A percentile compares a stretch with the other conserved stretches of the same genome.
These are phyloP conservation scores for Eudorina sp. DNA, from an alignment of 139 green algal species.

Conservation along the genomic window DNA sequence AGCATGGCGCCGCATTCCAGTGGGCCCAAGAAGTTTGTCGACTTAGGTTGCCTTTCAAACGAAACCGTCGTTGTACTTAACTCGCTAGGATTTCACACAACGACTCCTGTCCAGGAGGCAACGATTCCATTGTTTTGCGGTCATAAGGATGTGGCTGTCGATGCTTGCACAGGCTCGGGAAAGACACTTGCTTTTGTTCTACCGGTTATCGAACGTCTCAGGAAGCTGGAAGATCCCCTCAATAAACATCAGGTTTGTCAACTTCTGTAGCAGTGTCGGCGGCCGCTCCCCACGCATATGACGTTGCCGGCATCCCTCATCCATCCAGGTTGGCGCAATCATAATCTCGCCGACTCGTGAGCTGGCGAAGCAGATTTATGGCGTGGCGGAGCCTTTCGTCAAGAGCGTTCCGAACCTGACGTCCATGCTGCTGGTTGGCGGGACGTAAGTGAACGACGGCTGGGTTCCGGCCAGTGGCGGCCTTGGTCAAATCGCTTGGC, in stretches of 20 bases:
- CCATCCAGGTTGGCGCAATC: conserved; percentile 87
- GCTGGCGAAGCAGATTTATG: conserved; percentile 92
- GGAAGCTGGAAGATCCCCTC: conserved; percentile 74
- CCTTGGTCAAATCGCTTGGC: too few species aligned
- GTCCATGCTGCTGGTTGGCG: conserved; percentile 82
- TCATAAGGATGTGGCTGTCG: conserved; percentile 97
- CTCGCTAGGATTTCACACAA: conserved; percentile 70
- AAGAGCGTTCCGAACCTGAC: conserved; percentile 65
- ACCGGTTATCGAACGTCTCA: conserved; percentile 92
- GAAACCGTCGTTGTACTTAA: conserved; percentile 74
- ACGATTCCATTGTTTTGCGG: conserved; percentile 92
- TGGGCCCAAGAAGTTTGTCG: conserved; percentile 30
- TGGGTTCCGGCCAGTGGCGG: too few species aligned
- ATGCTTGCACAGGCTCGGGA: conserved; percentile 95
- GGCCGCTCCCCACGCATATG: too few species aligned
- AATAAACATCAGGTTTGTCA: conserved; percentile 81
- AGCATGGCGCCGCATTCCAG: conserved; percentile 3
- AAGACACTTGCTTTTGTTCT: conserved; percentile 99
- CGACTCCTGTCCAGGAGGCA: conserved; percentile 95
- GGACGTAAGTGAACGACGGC: conserved; percentile 79
- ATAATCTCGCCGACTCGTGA: conserved; percentile 96
- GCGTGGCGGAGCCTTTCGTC: conserved; percentile 88
- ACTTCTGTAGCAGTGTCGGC: not conserved
- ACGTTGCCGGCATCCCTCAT: too few species aligned
- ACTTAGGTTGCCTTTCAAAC: conserved; percentile 63